Percentiles rank a stretch among this genome's conserved stretches.
Evolutionary conservation across 345 rosid species (phyloP).

Genomic region (Citrus medica): DNA sequence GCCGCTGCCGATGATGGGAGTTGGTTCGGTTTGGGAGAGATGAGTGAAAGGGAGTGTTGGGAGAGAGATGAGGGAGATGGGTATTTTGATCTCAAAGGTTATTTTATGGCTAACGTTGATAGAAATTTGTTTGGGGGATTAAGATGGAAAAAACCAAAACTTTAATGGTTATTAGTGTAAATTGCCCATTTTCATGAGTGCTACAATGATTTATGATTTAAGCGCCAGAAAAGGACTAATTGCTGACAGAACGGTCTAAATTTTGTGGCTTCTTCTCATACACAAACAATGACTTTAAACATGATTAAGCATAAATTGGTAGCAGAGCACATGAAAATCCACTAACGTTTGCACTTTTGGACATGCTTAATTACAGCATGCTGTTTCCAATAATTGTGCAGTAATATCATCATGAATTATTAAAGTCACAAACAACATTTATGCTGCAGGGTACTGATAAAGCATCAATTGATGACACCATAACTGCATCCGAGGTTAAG

Average conservation of each 20-base stretch:
- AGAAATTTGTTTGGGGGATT: no score
- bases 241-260: background rate
- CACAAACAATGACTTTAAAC: background rate
- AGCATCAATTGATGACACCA: conserved; percentile 29
- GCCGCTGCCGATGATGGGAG: no score
- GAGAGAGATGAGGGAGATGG: no score
- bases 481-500: conserved; percentile 33
- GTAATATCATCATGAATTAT: background rate
- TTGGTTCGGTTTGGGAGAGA: no score
- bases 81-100: no score
- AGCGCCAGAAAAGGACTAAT: background rate
- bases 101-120: no score
- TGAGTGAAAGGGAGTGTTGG: no score
- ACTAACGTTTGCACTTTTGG: background rate
- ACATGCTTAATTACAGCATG: background rate
- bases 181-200: no score
- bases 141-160: no score
- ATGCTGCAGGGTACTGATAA: conserved; percentile 41
- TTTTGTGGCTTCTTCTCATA: background rate
- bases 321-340: background rate
- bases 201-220: background rate
- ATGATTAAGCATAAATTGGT: no score
- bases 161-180: no score
- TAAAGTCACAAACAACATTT: background rate
- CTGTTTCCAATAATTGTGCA: conserved; percentile 1